phyloP scores from a whole-genome alignment of 164 flowering plant species.

The Vitis vinifera region ASM3070453v1 NC_081808.1:17933001-17933500 shows the following conservation, averaged over 20 bases:
- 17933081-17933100: conserved; percentile 60
- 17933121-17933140: conserved; percentile 1
- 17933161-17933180: no score
- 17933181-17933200: not conserved
- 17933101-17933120: conserved; percentile 70
- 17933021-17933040: not conserved
- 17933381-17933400: no score
- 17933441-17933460: not conserved
- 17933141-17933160: not conserved
- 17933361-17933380: no score
- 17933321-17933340: no score
- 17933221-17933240: not conserved
- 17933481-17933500: not conserved
- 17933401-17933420: no score
- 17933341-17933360: no score
- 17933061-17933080: conserved; percentile 43
- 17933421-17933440: no score
- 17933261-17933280: no score
- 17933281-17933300: not conserved
- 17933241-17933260: not conserved
- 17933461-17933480: not conserved
- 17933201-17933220: not conserved
- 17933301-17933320: not conserved
- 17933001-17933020: conserved; percentile 20
- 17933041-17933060: conserved; percentile 15